Evolutionary conservation across 495 filamentous ascomycete species (phyloP), one percentile per base, ranked within the genome.

Genomic region (Podospora australis): DNA sequence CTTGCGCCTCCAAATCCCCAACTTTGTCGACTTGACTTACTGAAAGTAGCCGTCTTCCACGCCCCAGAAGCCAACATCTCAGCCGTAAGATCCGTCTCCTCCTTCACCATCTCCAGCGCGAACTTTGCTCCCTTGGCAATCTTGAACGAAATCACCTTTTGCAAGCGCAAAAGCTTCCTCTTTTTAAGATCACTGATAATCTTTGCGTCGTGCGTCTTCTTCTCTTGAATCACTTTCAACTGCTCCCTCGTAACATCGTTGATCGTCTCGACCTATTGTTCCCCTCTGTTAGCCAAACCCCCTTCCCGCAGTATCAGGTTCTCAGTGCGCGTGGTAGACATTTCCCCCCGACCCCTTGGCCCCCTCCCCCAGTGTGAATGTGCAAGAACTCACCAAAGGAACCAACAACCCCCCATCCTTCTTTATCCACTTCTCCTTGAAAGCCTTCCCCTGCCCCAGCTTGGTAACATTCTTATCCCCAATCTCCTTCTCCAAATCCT

Each of bases 371-470:
- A n/a, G n/a, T n/a, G n/a, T n/a, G n/a, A n/a, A n/a, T n/a, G n/a
- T n/a, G n/a, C n/a, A 16, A 21, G 1, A 28, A 55, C 53, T 2
- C 21, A 63, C 58, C 48, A 56, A 36, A 9, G 53, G 52, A 8
- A 60, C 56, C 36, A 60, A 48, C 47, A 63, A 63, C 6, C 73
- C 62, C 49, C 70, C 74, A 25, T 86, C 84, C 59, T 83, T 82
- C 49, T 86, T 90, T 51, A 98, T 91, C 92, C 92, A 98, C 60
- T 88, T 90, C 60, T 86, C 83, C 75, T 90, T 96, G 72, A 97
- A 91, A 35, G 92, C 92, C 69, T 89, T 95, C 44, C 90, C 88
- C 63, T 91, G 87, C n/a, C 92, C 92, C 36, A 96, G 71, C 66
- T 90, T 95, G 48, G 86, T 83, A 40, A 82, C 80, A n/a, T 82